Conservation (phyloP, 176 grass and related monocot species). For the Metroxylon sagu region DNA sequence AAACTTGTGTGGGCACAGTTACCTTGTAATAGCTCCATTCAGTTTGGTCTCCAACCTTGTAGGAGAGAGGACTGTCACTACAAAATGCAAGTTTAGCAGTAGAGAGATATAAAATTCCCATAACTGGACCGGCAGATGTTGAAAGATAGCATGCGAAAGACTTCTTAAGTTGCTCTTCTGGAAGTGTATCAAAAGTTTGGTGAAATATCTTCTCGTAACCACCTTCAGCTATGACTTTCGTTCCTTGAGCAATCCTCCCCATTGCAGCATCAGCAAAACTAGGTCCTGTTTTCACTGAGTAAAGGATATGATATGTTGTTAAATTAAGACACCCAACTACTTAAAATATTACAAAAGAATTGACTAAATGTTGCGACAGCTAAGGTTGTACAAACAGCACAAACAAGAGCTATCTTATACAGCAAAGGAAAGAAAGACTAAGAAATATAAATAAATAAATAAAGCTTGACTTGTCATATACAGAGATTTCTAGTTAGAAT, state of each 20-base stretch:
- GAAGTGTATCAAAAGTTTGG: slow-evolving; percentile 20
- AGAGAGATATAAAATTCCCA: slow-evolving; percentile 20
- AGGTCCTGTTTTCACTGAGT: slow-evolving; percentile 19
- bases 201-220: slow-evolving; percentile 26
- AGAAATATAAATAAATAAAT: no score
- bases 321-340: no score
- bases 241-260: slow-evolving; percentile 23
- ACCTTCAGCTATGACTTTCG: slow-evolving; percentile 22
- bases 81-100: slow-evolving; percentile 18
- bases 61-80: slow-evolving; percentile 21
- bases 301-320: no score
- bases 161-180: slow-evolving; percentile 18
- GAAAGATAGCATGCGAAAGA: slow-evolving; percentile 16
- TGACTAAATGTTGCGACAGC: no score
- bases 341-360: no score
- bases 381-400: no score
- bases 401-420: no score
- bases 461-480: no score
- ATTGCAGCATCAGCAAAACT: slow-evolving; percentile 19
- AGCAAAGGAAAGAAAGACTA: no score
- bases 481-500: no score
- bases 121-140: slow-evolving; percentile 19
- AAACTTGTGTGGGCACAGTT: neutral
- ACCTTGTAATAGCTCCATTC: slow-evolving; percentile 26
- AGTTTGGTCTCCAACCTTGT: slow-evolving; percentile 13